Evolutionary conservation across 2,329 filamentous ascomycete genomes (phyloP).

Genomic region (Fusarium neocosmosporiellum): DNA sequence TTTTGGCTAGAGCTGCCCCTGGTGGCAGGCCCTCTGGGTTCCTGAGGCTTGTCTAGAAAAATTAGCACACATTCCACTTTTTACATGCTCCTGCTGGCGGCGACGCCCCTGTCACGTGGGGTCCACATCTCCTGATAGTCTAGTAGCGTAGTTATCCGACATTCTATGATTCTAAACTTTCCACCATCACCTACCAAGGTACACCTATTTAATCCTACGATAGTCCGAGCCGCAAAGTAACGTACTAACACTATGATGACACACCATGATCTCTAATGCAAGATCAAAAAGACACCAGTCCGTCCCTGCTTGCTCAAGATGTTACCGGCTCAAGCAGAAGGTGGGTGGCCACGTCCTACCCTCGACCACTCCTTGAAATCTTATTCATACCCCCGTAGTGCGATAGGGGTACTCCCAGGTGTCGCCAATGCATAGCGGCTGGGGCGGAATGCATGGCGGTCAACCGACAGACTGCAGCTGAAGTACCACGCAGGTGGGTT

Average conservation of each 20-base stretch:
- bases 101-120: neutral
- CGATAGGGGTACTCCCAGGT: neutral
- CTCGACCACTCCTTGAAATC: neutral
- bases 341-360: neutral
- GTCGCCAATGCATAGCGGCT: neutral
- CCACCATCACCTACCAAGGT: neutral
- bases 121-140: neutral
- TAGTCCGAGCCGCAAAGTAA: neutral
- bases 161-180: neutral
- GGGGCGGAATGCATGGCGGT: neutral
- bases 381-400: neutral
- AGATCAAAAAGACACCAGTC: conserved; percentile 5
- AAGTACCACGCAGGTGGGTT: neutral
- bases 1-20: neutral
- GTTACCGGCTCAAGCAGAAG: neutral
- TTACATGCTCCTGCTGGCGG: too few species aligned
- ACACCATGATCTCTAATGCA: neutral
- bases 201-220: neutral
- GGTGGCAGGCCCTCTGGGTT: neutral
- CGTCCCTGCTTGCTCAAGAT: conserved; percentile 28
- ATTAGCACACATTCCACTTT: too few species aligned
- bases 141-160: neutral
- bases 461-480: neutral
- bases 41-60: neutral
- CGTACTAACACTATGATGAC: neutral